phyloP scores from a whole-genome alignment of 805 yeast genomes.

The Kodamaea leandrae region DNA sequence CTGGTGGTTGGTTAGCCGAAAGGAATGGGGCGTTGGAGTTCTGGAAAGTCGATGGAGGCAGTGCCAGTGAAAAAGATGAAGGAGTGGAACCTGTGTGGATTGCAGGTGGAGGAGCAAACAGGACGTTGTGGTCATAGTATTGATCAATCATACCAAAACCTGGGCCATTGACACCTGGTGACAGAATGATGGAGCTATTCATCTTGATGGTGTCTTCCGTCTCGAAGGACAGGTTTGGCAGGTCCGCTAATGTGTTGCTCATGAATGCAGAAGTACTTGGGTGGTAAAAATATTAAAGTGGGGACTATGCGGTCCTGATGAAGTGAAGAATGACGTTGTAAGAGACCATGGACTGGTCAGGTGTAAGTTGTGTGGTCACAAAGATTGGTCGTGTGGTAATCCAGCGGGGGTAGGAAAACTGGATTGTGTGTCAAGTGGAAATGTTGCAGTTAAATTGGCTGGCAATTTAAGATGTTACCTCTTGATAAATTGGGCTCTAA shows the following conservation, averaged over 20 bases:
- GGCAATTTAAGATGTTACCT: too few relatives aligned
- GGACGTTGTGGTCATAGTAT: conserved; percentile 3
- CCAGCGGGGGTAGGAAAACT: too few relatives aligned
- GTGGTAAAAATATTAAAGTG: neutral
- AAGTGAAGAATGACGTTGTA: neutral
- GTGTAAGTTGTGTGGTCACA: too few relatives aligned
- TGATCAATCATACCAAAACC: conserved; percentile 1
- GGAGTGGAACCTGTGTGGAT: conserved; percentile 14
- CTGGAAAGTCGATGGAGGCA: conserved; percentile 8
- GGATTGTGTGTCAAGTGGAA: too few relatives aligned
- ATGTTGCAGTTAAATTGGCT: too few relatives aligned
- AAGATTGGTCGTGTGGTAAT: too few relatives aligned
- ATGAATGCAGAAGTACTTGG: conserved; percentile 3
- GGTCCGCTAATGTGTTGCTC: conserved; percentile 15
- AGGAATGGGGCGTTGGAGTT: neutral
- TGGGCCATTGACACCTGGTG: conserved; percentile 6
- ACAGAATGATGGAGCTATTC: conserved; percentile 17
- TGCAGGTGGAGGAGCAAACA: conserved; percentile 9
- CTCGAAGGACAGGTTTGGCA: conserved; percentile 21
- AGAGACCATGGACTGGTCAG: neutral
- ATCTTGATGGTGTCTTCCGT: conserved; percentile 23
- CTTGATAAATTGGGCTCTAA: too few relatives aligned
- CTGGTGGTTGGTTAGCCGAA: conserved; percentile 4
- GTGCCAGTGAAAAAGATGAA: conserved; percentile 9
- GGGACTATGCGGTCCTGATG: conserved; percentile 1